Conservation (phyloP, 768 basidiomycete species). For the Sutorius australiensis region DNA sequence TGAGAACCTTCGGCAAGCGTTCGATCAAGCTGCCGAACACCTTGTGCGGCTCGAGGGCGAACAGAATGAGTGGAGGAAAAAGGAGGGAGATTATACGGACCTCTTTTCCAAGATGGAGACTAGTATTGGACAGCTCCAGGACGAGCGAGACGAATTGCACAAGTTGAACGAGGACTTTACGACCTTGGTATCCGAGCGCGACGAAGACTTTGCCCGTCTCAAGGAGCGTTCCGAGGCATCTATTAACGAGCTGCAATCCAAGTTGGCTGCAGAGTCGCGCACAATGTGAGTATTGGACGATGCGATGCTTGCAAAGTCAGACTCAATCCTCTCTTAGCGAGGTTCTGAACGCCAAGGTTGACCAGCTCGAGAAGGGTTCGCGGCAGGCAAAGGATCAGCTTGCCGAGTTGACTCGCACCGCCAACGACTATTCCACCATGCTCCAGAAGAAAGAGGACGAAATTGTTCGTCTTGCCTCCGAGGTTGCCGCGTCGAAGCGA, state of each 20-base stretch:
- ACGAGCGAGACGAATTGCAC: slow-evolving; percentile 58
- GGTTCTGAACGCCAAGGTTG: slow-evolving; percentile 52
- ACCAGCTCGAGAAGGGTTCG: slow-evolving; percentile 61
- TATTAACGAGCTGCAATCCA: slow-evolving; percentile 65
- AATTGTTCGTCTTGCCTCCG: slow-evolving; percentile 48
- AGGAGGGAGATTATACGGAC: slow-evolving; percentile 61
- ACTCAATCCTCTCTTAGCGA: slow-evolving; percentile 46
- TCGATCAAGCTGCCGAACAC: slow-evolving; percentile 84
- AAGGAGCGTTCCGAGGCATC: slow-evolving; percentile 71
- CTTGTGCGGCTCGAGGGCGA: slow-evolving; percentile 78
- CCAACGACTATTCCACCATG: slow-evolving; percentile 70
- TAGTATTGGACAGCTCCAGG: slow-evolving; percentile 55
- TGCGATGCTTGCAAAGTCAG: background rate
- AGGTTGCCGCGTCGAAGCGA: slow-evolving; percentile 50
- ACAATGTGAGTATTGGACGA: slow-evolving; percentile 48
- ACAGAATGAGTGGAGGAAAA: slow-evolving; percentile 58
- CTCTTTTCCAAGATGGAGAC: slow-evolving; percentile 56
- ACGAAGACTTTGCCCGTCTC: slow-evolving; percentile 70
- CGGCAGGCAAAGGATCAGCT: slow-evolving; percentile 75
- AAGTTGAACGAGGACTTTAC: slow-evolving; percentile 67
- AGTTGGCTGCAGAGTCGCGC: slow-evolving; percentile 60
- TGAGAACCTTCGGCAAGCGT: slow-evolving; percentile 63
- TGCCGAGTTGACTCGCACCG: slow-evolving; percentile 69
- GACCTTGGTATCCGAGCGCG: slow-evolving; percentile 64
- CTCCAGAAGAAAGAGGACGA: slow-evolving; percentile 77